Evolutionary conservation across 1,284 basidiomycete species (phyloP), one percentile per base, ranked within the genome.

Genomic region (Microbotryum violaceum): DNA sequence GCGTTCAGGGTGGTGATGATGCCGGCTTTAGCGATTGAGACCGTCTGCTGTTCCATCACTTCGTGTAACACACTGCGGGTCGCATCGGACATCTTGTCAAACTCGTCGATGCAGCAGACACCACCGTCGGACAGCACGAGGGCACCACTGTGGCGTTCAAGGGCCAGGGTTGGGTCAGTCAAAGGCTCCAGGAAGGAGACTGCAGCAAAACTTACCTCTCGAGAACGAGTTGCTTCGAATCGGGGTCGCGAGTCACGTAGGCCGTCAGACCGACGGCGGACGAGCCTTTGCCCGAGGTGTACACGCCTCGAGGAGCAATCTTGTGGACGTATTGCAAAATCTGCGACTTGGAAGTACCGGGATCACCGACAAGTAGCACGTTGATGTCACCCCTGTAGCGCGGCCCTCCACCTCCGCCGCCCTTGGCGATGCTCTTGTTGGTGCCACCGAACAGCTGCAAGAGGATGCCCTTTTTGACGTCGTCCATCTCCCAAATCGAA

Each of bases 41-140:
- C 92, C 0, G 94, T 98, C 87, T 98, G 94, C 86, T 98, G 94
- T 83, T 98, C 94, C 94, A 98, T 98, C 47, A 97, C 96, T 86
- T 98, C 96, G 75, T 98, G 94, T 56, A 98, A 78, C 1, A 97
- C 96, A 75, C 89, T 93, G 54, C 96, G 83, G 10, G 94, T 97
- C 1, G 91, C 85, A 72, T 98, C 94, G 2, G 88, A 89, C 94
- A 98, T 98, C 77, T 98, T 98, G 79, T 98, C 96, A 72, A 98
- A 98, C 77, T 97, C 94, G 74, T 98, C 94, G 70, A 98, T 98
- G 75, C 96, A 98, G 77, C 96, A 98, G 6, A 97, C 91, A 75
- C 94, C 94, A 3, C 94, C 94, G 70, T 98, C 96, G 71, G 90
- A 93, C 58, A 98, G 79, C 2, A 98, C 96, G 4, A 98, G 83